A percentile compares a stretch with the other conserved stretches of the same genome.
Conservation (phyloP, 306 rosid genomes). For the Begonia fuchsioides region DNA sequence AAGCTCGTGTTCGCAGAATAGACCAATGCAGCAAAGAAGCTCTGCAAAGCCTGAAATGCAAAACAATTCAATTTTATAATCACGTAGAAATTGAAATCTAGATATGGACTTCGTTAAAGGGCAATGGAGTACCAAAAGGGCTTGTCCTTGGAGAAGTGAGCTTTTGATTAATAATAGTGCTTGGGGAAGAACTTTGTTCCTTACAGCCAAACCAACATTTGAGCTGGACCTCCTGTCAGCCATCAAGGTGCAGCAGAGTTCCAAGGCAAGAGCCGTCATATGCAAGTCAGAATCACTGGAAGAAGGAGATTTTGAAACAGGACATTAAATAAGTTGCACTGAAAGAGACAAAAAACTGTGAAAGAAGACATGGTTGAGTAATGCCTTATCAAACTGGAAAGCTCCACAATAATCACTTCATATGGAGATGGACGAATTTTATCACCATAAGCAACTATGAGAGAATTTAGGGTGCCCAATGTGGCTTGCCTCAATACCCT, state of each 20-base stretch:
- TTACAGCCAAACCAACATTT: conserved; percentile 77
- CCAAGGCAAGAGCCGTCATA: conserved; percentile 98
- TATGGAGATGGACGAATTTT: conserved; percentile 83
- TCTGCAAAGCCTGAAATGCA: conserved; percentile 69
- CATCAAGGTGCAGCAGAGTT: conserved; percentile 93
- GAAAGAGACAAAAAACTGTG: neutral
- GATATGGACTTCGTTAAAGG: conserved; percentile 7
- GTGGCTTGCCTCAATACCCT: conserved; percentile 94
- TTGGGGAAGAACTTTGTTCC: conserved; percentile 98
- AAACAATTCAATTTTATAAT: conserved; percentile 10
- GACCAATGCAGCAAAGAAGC: conserved; percentile 83
- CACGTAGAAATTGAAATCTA: conserved; percentile 11
- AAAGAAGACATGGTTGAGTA: conserved; percentile 9
- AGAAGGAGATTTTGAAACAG: conserved; percentile 10
- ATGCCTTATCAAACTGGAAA: conserved; percentile 83
- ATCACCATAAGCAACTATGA: conserved; percentile 91
- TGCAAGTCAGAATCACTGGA: conserved; percentile 97
- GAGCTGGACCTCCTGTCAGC: conserved; percentile 85
- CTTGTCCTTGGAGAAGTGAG: conserved; percentile 95
- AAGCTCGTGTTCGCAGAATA: conserved; percentile 90
- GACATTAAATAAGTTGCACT: conserved; percentile 10
- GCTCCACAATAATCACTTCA: conserved; percentile 90
- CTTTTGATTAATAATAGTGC: conserved; percentile 80
- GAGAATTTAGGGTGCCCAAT: conserved; percentile 84
- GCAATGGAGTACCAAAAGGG: conserved; percentile 55